A percentile compares a stretch with the other conserved stretches of the same genome.
Evolutionary conservation across 1,139 yeast genomes (phyloP).

Genomic region (Candida tetrigidarum): DNA sequence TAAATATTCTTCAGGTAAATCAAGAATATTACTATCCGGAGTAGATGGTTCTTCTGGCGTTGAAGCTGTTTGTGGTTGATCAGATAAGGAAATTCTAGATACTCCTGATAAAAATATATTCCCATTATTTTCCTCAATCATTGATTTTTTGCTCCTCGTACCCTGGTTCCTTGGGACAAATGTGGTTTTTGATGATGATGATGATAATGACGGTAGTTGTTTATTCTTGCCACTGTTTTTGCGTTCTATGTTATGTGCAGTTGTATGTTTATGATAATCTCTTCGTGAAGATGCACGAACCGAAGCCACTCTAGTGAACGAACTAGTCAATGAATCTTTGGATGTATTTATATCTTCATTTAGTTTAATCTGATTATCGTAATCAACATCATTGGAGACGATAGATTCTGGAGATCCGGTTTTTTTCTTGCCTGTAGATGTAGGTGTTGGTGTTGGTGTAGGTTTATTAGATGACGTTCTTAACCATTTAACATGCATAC

Average conservation of each 20-base stretch:
- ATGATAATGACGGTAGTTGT: background rate
- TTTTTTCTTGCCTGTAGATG: background rate
- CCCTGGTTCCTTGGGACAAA: background rate
- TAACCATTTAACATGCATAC: conserved; percentile 65
- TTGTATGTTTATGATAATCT: conserved; percentile 44
- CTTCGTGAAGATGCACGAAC: conserved; percentile 38
- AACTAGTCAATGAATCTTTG: conserved; percentile 9
- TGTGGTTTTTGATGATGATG: background rate
- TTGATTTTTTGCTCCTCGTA: background rate
- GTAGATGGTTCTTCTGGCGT: background rate
- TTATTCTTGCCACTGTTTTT: conserved; percentile 13
- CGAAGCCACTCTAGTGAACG: conserved; percentile 37
- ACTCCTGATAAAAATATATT: conserved; percentile 24
- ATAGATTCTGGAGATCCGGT: conserved; percentile 18
- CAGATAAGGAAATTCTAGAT: conserved; percentile 7
- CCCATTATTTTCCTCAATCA: conserved; percentile 23
- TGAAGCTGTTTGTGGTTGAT: conserved; percentile 1
- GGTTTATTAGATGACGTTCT: conserved; percentile 16
- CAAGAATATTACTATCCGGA: conserved; percentile 27
- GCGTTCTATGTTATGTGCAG: conserved; percentile 29
- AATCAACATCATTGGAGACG: conserved; percentile 1
- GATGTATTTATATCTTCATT: conserved; percentile 9
- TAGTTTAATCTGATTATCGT: background rate
- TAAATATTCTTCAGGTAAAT: conserved; percentile 41
- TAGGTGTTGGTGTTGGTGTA: background rate